Evolutionary conservation across 1,284 basidiomycete genomes (phyloP).

Genomic region (Mycena sp.): DNA sequence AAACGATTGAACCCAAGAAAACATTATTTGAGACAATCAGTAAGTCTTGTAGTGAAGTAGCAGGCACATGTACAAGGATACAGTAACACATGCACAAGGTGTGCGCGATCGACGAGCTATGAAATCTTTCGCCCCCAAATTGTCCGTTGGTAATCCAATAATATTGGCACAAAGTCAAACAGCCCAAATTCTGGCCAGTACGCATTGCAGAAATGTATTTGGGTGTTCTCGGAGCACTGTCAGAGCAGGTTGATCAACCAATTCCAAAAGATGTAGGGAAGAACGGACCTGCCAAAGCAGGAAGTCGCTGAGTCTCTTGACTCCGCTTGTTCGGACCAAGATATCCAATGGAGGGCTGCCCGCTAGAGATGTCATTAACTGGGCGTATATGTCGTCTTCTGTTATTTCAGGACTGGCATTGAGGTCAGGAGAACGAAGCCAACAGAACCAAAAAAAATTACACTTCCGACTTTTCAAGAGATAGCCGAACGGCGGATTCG

Average conservation of each 20-base stretch:
- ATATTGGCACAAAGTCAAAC: slow-evolving; percentile 84
- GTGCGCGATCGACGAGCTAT: too few species aligned
- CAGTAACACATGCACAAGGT: too few species aligned
- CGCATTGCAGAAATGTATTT: slow-evolving; percentile 90
- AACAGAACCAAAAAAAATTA: slow-evolving; percentile 28
- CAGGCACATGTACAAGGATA: too few species aligned
- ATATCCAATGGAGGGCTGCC: slow-evolving; percentile 90
- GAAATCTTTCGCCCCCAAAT: slow-evolving; percentile 52
- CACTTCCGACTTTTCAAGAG: slow-evolving; percentile 51
- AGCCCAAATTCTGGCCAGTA: slow-evolving; percentile 98
- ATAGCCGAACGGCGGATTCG: slow-evolving; percentile 61
- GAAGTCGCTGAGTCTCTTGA: slow-evolving; percentile 91
- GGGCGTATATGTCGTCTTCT: slow-evolving; percentile 69
- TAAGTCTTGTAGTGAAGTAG: too few species aligned
- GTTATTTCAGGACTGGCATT: slow-evolving; percentile 52
- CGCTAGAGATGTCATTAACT: slow-evolving; percentile 72
- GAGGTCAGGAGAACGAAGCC: slow-evolving; percentile 1
- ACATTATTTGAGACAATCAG: too few species aligned
- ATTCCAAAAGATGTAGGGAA: too few species aligned
- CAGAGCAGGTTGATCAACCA: slow-evolving; percentile 8
- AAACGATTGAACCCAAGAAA: too few species aligned
- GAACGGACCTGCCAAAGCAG: slow-evolving; percentile 90
- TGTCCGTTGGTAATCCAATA: slow-evolving; percentile 87
- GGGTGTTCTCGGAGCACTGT: slow-evolving; percentile 83
- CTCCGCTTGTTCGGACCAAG: slow-evolving; percentile 92